Evolutionary conservation across 140 eudicot species (phyloP).

Genomic region (Cichorium intybus): DNA sequence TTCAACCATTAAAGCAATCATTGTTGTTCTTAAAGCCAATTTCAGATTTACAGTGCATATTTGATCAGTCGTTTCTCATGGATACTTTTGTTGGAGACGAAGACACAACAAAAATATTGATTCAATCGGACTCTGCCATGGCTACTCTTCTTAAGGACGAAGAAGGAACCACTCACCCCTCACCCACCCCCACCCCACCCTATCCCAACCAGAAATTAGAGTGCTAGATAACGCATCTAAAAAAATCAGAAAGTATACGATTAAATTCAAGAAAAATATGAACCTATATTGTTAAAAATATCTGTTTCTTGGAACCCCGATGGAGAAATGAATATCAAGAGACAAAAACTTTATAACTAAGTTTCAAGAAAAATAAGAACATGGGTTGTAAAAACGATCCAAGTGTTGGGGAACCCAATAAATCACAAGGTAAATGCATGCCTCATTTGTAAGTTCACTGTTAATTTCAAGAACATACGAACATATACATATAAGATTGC

Average conservation of each 20-base stretch:
- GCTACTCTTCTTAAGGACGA: too few species aligned
- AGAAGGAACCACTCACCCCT: too few species aligned
- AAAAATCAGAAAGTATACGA: background rate
- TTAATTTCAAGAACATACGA: background rate
- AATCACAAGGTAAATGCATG: too few species aligned
- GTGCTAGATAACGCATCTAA: background rate
- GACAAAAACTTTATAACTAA: background rate
- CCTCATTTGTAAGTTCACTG: background rate
- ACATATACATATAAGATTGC: background rate
- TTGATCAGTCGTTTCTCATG: too few species aligned
- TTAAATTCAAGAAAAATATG: constrained; percentile 11
- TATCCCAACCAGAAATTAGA: too few species aligned
- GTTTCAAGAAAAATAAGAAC: constrained; percentile 16
- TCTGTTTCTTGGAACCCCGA: background rate
- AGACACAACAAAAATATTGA: too few species aligned
- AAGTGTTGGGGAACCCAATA: background rate
- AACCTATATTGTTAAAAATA: background rate
- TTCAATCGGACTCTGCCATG: too few species aligned
- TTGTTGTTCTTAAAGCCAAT: too few species aligned
- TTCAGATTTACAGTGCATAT: too few species aligned
- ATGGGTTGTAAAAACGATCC: background rate
- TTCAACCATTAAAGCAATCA: too few species aligned
- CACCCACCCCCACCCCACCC: too few species aligned
- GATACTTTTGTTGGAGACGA: too few species aligned
- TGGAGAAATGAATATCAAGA: background rate